A percentile compares a stretch with the other conserved stretches of the same genome.
Evolutionary conservation across 495 filamentous ascomycete species (phyloP).

Genomic region (Podospora appendiculata): DNA sequence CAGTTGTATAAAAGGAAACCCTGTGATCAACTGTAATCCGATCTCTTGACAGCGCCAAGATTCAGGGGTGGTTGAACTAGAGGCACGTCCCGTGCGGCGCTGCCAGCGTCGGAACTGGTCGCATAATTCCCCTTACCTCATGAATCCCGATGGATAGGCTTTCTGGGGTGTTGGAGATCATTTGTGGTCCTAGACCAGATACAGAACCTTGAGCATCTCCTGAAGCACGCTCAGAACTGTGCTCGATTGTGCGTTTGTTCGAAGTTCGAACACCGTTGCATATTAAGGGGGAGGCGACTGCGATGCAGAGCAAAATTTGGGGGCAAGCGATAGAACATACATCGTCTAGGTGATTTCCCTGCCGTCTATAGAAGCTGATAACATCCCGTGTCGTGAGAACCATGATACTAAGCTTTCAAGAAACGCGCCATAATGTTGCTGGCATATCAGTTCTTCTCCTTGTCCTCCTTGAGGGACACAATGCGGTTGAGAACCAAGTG

Average conservation of each 20-base stretch:
- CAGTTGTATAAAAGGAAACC: too few species aligned
- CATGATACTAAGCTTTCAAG: too few species aligned
- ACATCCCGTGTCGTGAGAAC: not conserved
- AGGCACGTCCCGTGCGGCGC: not conserved
- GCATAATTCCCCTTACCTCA: not conserved
- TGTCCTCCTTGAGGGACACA: constrained; percentile 86
- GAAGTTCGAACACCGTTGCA: too few species aligned
- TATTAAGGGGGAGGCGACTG: too few species aligned
- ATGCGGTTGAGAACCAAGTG: constrained; percentile 86
- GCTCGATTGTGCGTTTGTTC: too few species aligned
- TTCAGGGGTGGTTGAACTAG: not conserved
- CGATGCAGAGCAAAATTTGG: too few species aligned
- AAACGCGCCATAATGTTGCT: too few species aligned
- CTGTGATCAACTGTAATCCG: too few species aligned
- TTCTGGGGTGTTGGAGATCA: constrained; percentile 7
- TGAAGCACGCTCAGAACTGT: too few species aligned
- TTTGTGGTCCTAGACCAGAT: not conserved
- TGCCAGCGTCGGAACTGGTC: not conserved
- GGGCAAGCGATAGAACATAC: too few species aligned
- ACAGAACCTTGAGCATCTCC: too few species aligned
- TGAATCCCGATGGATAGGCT: not conserved
- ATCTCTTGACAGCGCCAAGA: not conserved
- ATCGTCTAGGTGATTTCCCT: not conserved
- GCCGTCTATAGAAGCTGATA: not conserved
- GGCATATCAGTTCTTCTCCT: constrained; percentile 48